Evolutionary conservation across 768 basidiomycete genomes (phyloP).

Genomic region (Jaapia argillacea): DNA sequence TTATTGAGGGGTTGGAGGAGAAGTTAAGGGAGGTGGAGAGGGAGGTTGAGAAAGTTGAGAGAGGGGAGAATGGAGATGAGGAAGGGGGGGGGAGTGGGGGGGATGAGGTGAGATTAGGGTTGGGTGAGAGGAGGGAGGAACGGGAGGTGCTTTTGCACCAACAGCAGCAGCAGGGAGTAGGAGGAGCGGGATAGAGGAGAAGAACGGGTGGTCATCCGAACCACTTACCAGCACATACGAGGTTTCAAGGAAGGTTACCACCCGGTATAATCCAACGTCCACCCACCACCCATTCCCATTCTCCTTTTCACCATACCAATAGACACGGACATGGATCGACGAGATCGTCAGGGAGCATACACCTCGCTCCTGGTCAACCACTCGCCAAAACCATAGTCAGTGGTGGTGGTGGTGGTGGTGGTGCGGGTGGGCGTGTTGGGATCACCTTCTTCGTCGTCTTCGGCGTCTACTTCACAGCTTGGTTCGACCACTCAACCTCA

Average conservation of each 20-base stretch:
- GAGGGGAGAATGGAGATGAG: constrained; percentile 54
- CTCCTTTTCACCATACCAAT: too few species aligned
- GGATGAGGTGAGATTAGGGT: not conserved
- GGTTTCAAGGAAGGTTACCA: not conserved
- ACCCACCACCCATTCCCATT: too few species aligned
- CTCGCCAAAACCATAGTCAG: not conserved
- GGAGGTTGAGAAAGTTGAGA: constrained; percentile 38
- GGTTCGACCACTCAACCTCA: not conserved
- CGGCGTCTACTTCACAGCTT: not conserved
- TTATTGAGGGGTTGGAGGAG: constrained; percentile 59
- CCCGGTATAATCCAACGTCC: too few species aligned
- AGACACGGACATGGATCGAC: too few species aligned
- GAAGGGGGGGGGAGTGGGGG: constrained; percentile 22
- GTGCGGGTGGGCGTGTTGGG: not conserved
- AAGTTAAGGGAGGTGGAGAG: constrained; percentile 40
- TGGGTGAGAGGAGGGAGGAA: not conserved
- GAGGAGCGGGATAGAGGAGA: too few species aligned
- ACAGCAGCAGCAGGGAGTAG: too few species aligned
- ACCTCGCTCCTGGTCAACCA: too few species aligned
- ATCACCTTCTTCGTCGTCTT: not conserved
- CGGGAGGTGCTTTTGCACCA: not conserved
- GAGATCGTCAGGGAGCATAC: too few species aligned
- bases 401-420: not conserved
- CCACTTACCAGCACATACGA: not conserved
- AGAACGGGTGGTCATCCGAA: too few species aligned